Evolutionary conservation across 345 rosid species (phyloP), one percentile per base, ranked within the genome.

Genomic region (Citrus glauca): DNA sequence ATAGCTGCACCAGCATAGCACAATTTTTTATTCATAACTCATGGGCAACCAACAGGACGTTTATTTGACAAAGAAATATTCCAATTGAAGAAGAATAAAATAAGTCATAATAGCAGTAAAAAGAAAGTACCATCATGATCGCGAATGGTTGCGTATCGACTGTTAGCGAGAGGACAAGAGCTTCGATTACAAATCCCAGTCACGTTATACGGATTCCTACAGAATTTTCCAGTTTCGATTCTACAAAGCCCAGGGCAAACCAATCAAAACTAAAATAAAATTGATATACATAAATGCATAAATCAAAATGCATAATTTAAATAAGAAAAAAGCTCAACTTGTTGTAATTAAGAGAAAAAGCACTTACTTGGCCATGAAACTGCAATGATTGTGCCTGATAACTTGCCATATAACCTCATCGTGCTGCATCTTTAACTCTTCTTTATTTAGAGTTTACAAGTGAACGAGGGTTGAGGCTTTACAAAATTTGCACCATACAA

Each of bases 391-490:
- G 93, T 97, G 99, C 78, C 98, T 89, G 87, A 94, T 91, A 53
- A 93, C 96, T 72, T 94, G 96, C 98, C 98, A 97, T 85, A 91
- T 97, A 55, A 94, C 97, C 89, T 94, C 98, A 73, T 94, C 98
- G 79, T 97, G 91, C 81, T 97, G 99, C 99, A 94, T 94, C 86
- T 78, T 73, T n/a, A 70, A 45, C 67, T 28, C 13, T 65, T 11
- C 16, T 75, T 27, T 56, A 25, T 67, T 50, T 63, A 63, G 70
- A 38, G 59, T 63, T 63, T 45, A 40, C 6, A 27, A 74, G 64
- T 14, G 50, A 62, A 17, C n/a, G 40, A 20, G n/a, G 24, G 32
- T 69, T 27, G 14, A 66, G 37, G 69, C 22, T 33, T 35, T 19
- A 19, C 37, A 6, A 35, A 65, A 66, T 19, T 38, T 35, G 7